Evolutionary conservation across 192 early-diverging fungal genomes (phyloP).

Genomic region (Blastocladiella britannica): DNA sequence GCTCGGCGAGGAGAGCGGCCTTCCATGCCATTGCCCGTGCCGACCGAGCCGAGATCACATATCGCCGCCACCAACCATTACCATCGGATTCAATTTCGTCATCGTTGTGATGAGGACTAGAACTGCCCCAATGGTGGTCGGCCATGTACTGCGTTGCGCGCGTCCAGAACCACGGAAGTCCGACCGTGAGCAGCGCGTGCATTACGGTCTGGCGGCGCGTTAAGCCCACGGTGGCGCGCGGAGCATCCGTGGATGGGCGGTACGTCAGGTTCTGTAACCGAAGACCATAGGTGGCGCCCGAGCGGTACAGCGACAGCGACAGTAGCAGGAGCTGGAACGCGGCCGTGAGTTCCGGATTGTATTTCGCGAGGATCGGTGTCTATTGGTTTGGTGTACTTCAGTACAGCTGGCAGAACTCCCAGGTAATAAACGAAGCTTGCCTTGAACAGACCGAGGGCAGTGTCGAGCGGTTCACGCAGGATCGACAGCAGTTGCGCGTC

Average conservation of each 20-base stretch:
- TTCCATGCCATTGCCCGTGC: no score
- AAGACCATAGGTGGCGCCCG: conserved; percentile 58
- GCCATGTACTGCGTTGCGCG: no score
- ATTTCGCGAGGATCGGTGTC: conserved; percentile 33
- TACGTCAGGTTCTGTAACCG: conserved; percentile 69
- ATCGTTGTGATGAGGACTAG: no score
- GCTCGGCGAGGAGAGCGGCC: no score
- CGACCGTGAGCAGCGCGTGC: no score
- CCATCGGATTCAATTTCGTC: no score
- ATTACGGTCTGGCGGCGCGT: neutral
- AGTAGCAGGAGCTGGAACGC: conserved; percentile 46
- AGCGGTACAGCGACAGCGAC: conserved; percentile 48
- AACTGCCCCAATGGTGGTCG: no score
- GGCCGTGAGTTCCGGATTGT: conserved; percentile 49
- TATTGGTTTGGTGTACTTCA: conserved; percentile 6
- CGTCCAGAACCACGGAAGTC: no score
- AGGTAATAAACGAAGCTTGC: conserved; percentile 11
- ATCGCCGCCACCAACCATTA: no score
- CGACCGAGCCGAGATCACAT: no score
- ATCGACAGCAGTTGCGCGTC: conserved; percentile 54
- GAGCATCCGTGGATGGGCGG: neutral
- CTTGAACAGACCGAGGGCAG: conserved; percentile 44
- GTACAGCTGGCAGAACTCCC: neutral
- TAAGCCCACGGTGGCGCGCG: neutral
- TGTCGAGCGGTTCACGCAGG: conserved; percentile 53